Percentiles rank a stretch among this genome's conserved stretches.
Conservation (phyloP, 139 green algal species). For the Spirogloea muscicola region DNA sequence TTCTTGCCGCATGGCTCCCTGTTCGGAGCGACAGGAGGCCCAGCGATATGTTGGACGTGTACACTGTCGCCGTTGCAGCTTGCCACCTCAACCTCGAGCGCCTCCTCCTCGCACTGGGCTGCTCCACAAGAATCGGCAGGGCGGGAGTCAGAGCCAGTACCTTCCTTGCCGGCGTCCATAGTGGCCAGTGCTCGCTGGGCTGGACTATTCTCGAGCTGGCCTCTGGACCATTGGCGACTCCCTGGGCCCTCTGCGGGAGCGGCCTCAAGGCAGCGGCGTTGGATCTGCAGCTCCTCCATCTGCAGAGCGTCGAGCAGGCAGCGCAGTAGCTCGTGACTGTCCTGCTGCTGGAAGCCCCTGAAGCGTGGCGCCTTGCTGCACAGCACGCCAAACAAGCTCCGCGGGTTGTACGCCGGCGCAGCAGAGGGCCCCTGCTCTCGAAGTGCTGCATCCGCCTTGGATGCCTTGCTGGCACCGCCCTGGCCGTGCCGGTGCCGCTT, state of each 20-base stretch:
- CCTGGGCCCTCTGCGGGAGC: too few species aligned
- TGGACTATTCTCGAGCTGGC: too few species aligned
- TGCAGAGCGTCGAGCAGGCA: conserved; percentile 54
- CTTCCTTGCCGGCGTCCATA: background rate
- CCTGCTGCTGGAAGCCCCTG: conserved; percentile 66
- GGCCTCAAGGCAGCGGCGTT: too few species aligned
- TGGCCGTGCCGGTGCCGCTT: conserved; percentile 7
- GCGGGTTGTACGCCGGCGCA: conserved; percentile 58
- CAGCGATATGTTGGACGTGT: too few species aligned
- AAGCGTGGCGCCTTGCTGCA: conserved; percentile 58
- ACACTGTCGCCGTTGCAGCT: too few species aligned
- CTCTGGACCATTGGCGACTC: too few species aligned
- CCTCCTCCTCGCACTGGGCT: background rate
- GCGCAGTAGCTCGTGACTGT: conserved; percentile 62
- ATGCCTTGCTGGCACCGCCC: background rate
- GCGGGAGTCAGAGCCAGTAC: background rate
- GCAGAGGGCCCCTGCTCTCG: background rate
- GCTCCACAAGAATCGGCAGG: too few species aligned
- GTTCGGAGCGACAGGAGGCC: too few species aligned
- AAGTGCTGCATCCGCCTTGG: background rate
- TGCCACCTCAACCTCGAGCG: too few species aligned
- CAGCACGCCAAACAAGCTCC: conserved; percentile 60
- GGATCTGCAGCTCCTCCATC: conserved; percentile 19
- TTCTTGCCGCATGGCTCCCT: too few species aligned
- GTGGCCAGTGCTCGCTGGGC: too few species aligned